Evolutionary conservation across 352 stramenopile genomes (phyloP), one percentile per base, ranked within the genome.

Genomic region (Pythium grandisporangium): DNA sequence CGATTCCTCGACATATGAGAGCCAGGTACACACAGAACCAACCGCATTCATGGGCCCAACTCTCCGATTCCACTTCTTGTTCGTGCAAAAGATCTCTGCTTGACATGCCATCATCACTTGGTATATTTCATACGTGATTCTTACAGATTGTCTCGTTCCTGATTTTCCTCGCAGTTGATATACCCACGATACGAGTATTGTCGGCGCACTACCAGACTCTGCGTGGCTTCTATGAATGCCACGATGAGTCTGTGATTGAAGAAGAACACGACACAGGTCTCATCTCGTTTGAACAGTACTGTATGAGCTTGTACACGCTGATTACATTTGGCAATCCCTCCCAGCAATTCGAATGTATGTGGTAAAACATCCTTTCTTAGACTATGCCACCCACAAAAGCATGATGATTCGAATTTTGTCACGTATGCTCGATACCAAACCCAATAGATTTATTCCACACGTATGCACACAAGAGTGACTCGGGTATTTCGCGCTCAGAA

Each of bases 341-440:
- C 1, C 67, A 85, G 39, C 70, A 83, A 37, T 83, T 81, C 27
- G 55, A 77, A 26, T 85, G 72, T 86, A 51, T 2, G 69, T 50
- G n/a, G n/a, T n/a, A n/a, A n/a, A n/a, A n/a, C n/a, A n/a, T n/a
- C n/a, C n/a, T n/a, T n/a, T n/a, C n/a, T n/a, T n/a, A n/a, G n/a
- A n/a, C n/a, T n/a, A n/a, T n/a, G n/a, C n/a, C n/a, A n/a, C n/a
- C n/a, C n/a, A n/a, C n/a, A n/a, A n/a, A n/a, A n/a, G n/a, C n/a
- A n/a, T n/a, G n/a, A n/a, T n/a, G n/a, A n/a, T n/a, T n/a, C n/a
- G n/a, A n/a, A n/a, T n/a, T n/a, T n/a, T n/a, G n/a, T n/a, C n/a
- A n/a, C n/a, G n/a, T 32, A 20, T 42, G 27, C 27, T 32, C 27
- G 27, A n/a, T n/a, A n/a, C n/a, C n/a, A n/a, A n/a, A n/a, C n/a